Evolutionary conservation across 495 filamentous ascomycete genomes (phyloP).

Genomic region (Penicillium paxilli): DNA sequence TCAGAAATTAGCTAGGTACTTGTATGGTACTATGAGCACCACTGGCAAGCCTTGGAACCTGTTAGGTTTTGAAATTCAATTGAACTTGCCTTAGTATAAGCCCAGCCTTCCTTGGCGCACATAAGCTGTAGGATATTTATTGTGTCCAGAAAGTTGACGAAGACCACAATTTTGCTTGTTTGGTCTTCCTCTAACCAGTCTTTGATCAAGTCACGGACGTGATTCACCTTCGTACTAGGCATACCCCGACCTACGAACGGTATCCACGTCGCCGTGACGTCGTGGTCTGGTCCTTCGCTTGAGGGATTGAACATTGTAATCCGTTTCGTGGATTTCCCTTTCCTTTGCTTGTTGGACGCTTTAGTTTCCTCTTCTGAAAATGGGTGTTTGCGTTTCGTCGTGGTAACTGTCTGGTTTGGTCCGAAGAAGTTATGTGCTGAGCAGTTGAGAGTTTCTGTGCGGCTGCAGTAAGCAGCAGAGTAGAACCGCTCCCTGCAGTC

Average conservation of each 20-base stretch:
- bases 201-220: constrained; percentile 28
- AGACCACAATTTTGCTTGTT: constrained; percentile 41
- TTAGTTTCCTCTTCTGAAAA: not conserved
- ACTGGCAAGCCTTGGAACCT: too few relatives aligned
- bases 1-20: too few relatives aligned
- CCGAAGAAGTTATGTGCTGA: not conserved
- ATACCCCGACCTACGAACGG: constrained; percentile 11
- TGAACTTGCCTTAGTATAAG: constrained; percentile 21
- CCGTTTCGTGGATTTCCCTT: not conserved
- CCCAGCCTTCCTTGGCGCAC: constrained; percentile 29
- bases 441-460: too few relatives aligned
- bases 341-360: not conserved
- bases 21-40: too few relatives aligned
- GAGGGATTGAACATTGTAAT: not conserved
- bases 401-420: not conserved
- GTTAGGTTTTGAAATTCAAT: not conserved
- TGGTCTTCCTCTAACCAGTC: constrained; percentile 34
- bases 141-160: constrained; percentile 37
- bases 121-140: constrained; percentile 28
- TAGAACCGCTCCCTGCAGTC: constrained; percentile 17
- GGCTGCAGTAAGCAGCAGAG: constrained; percentile 9
- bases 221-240: constrained; percentile 29
- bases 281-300: constrained; percentile 10
- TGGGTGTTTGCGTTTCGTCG: not conserved
- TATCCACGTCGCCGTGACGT: constrained; percentile 25